Conservation (phyloP, 1,284 basidiomycete species). For the Hymenochaete sp. region DNA sequence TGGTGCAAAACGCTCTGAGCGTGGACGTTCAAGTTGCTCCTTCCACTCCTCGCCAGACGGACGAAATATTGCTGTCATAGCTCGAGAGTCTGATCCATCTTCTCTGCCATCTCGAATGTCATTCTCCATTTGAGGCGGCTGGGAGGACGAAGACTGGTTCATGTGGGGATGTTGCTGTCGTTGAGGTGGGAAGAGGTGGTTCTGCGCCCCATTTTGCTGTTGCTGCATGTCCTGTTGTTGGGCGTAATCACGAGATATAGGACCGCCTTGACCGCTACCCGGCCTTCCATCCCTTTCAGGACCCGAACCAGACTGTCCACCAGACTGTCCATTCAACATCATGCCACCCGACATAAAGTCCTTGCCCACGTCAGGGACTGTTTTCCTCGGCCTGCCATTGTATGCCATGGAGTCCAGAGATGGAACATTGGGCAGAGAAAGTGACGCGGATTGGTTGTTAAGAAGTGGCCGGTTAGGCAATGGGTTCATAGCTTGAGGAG, state of each 20-base stretch:
- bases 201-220: slow-evolving; percentile 21
- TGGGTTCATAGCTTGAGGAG: slow-evolving; percentile 94
- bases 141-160: slow-evolving; percentile 21
- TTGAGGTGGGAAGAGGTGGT: slow-evolving; percentile 18
- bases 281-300: slow-evolving; percentile 45
- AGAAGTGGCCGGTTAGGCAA: slow-evolving; percentile 78
- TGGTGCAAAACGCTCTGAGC: slow-evolving; percentile 23
- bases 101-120: slow-evolving; percentile 38
- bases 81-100: slow-evolving; percentile 40
- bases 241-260: slow-evolving; percentile 18
- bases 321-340: slow-evolving; percentile 27
- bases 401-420: slow-evolving; percentile 64
- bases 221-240: too few relatives aligned
- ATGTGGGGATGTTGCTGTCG: slow-evolving; percentile 22
- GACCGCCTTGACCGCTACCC: slow-evolving; percentile 23
- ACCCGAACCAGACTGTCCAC: slow-evolving; percentile 30
- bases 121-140: slow-evolving; percentile 25
- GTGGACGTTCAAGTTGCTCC: slow-evolving; percentile 48
- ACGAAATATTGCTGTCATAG: slow-evolving; percentile 77
- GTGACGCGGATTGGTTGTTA: slow-evolving; percentile 53
- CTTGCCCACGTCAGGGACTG: slow-evolving; percentile 65
- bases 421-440: slow-evolving; percentile 60
- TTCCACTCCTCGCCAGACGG: slow-evolving; percentile 80
- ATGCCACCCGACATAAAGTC: slow-evolving; percentile 64
- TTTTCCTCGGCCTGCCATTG: slow-evolving; percentile 69